Conservation (phyloP, 257 asterid species). For the Nicotiana sylvestris region DNA sequence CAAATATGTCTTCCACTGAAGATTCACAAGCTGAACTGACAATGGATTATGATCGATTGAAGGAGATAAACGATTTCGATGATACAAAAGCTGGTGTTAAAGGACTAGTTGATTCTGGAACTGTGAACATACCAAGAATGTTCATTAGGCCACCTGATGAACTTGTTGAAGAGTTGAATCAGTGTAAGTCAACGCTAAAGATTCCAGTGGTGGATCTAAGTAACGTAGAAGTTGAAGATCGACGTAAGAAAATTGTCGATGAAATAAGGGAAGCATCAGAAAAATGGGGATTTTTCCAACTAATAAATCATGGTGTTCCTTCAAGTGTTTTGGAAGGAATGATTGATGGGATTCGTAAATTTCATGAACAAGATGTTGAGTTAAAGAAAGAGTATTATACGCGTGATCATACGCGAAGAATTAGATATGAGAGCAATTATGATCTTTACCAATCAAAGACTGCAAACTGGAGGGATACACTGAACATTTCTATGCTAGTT, state of each 20-base stretch:
- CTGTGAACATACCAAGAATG: conserved; percentile 24
- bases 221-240: conserved; percentile 19
- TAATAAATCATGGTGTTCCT: conserved; percentile 59
- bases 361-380: conserved; percentile 59
- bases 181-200: conserved; percentile 10
- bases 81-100: conserved; percentile 12
- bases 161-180: conserved; percentile 32
- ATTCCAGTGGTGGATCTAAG: conserved; percentile 50
- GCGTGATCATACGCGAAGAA: conserved; percentile 32
- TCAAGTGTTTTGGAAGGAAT: conserved; percentile 39
- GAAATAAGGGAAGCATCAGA: conserved; percentile 43
- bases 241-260: conserved; percentile 17
- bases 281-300: conserved; percentile 61
- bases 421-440: conserved; percentile 51
- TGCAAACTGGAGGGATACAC: conserved; percentile 75
- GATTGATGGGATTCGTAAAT: conserved; percentile 47
- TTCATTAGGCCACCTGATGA: conserved; percentile 38
- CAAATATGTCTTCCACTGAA: not conserved
- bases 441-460: conserved; percentile 45
- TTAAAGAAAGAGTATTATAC: conserved; percentile 39
- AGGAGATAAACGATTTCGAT: conserved; percentile 27
- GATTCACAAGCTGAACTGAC: not conserved
- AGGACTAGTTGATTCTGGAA: conserved; percentile 33
- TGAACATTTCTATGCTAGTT: conserved; percentile 30
- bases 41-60: conserved; percentile 17